Percentiles rank a stretch among this genome's conserved stretches.
These are phyloP conservation scores for Zymoseptoria crescenta DNA, from an alignment of 2,329 filamentous ascomycete species.

Conservation along the genomic window DNA sequence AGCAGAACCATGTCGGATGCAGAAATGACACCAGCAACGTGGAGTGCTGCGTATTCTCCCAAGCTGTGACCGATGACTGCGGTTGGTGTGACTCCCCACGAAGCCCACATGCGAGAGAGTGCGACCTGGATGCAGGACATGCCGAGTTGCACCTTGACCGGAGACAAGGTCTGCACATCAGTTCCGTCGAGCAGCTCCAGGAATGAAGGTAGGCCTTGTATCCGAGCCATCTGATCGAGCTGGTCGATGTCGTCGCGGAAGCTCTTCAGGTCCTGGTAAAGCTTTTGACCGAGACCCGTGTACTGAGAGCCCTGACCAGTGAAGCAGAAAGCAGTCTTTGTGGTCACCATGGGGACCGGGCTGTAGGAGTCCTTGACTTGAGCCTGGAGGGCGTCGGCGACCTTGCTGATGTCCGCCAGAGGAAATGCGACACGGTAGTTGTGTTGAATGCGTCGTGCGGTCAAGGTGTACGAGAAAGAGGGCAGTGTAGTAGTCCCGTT, in stretches of 20 bases:
- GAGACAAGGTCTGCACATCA: slow-evolving; percentile 43
- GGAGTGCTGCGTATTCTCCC: slow-evolving; percentile 66
- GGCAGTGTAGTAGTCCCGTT: slow-evolving; percentile 40
- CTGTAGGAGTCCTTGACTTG: slow-evolving; percentile 45
- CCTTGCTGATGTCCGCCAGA: slow-evolving; percentile 41
- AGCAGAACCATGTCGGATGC: slow-evolving; percentile 64
- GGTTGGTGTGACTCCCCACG: slow-evolving; percentile 47
- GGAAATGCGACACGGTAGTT: slow-evolving; percentile 45
- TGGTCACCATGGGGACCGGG: slow-evolving; percentile 46
- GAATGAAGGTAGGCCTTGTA: slow-evolving; percentile 44
- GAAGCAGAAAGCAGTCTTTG: slow-evolving; percentile 46
- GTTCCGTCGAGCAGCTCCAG: slow-evolving; percentile 42
- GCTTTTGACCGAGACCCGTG: slow-evolving; percentile 43
- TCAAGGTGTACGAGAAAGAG: slow-evolving; percentile 46
- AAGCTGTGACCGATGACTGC: slow-evolving; percentile 53
- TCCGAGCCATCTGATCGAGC: slow-evolving; percentile 39
- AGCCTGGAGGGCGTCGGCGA: slow-evolving; percentile 38
- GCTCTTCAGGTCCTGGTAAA: slow-evolving; percentile 41
- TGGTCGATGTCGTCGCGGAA: slow-evolving; percentile 45
- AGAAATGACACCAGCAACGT: slow-evolving; percentile 62
- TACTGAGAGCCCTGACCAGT: slow-evolving; percentile 48
- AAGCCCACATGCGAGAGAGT: slow-evolving; percentile 45
- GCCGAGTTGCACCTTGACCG: slow-evolving; percentile 45
- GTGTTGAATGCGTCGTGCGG: slow-evolving; percentile 47
- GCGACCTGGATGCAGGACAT: slow-evolving; percentile 48